These are phyloP conservation scores for Penicillium coffeae DNA, from an alignment of 495 filamentous ascomycete species.

Conservation along the genomic window DNA sequence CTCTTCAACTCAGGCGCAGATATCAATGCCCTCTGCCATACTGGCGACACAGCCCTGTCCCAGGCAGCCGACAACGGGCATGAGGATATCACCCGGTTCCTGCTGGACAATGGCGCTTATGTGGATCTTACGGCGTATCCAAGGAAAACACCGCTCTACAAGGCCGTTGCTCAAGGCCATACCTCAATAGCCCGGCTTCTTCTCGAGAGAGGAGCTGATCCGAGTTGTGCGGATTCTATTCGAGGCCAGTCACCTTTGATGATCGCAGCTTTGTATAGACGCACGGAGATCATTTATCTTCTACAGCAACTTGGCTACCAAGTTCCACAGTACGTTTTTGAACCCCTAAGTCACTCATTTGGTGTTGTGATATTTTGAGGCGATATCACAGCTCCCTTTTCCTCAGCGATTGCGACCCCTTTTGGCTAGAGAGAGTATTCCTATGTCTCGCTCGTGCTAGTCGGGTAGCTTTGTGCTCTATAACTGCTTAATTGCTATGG, in stretches of 20 bases:
- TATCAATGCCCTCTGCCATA: constrained; percentile 32
- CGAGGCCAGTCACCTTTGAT: constrained; percentile 4
- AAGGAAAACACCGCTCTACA: constrained; percentile 12
- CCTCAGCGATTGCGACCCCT: too few relatives aligned
- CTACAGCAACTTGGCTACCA: constrained; percentile 4
- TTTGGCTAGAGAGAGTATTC: too few relatives aligned
- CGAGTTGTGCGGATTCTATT: constrained; percentile 1
- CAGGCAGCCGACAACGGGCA: constrained; percentile 36
- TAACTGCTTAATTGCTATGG: too few relatives aligned
- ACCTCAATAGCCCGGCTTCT: constrained; percentile 10
- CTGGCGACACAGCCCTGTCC: constrained; percentile 37
- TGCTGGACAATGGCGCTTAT: constrained; percentile 34
- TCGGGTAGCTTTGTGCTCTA: too few relatives aligned
- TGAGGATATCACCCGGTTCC: constrained; percentile 31
- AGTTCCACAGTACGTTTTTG: background rate
- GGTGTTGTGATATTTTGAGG: background rate
- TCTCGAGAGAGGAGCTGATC: constrained; percentile 12
- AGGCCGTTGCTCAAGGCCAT: constrained; percentile 10
- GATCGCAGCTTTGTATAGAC: background rate
- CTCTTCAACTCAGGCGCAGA: constrained; percentile 40
- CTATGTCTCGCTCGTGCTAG: too few relatives aligned
- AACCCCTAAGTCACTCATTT: background rate
- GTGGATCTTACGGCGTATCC: constrained; percentile 19
- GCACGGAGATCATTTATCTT: constrained; percentile 3
- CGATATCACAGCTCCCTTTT: background rate